phyloP scores from a whole-genome alignment of 257 asterid genomes.

The Echites panduratus region DNA sequence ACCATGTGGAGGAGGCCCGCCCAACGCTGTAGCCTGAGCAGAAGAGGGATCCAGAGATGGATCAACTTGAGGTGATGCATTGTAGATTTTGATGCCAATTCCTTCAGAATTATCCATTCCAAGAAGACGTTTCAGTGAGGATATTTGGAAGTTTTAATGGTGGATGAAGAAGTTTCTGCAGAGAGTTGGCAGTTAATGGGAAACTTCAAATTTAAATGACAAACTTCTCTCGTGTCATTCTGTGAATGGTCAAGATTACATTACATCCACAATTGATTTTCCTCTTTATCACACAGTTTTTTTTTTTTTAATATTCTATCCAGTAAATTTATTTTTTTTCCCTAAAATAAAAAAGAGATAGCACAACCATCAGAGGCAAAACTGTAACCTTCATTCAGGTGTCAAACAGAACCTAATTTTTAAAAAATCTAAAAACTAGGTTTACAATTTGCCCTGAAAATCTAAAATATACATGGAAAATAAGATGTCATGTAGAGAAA shows the following conservation, averaged over 20 bases:
- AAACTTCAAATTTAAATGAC: neutral
- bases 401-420: too few relatives aligned
- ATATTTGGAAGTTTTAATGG: neutral
- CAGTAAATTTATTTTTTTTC: too few relatives aligned
- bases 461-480: neutral
- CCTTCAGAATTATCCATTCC: constrained; percentile 42
- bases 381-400: too few relatives aligned
- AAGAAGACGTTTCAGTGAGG: neutral
- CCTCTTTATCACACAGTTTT: neutral
- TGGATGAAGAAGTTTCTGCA: neutral
- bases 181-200: neutral
- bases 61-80: constrained; percentile 35
- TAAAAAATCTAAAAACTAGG: too few relatives aligned
- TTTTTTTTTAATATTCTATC: too few relatives aligned
- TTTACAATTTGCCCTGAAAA: neutral
- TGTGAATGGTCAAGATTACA: neutral
- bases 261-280: neutral
- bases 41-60: constrained; percentile 33
- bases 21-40: constrained; percentile 10
- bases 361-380: too few relatives aligned
- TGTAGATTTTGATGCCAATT: constrained; percentile 65
- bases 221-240: neutral
- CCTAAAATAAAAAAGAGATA: too few relatives aligned
- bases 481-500: neutral
- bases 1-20: constrained; percentile 17